Percentiles rank a stretch among this genome's conserved stretches.
Conservation (phyloP, 257 asterid species). For the Plantago major region DNA sequence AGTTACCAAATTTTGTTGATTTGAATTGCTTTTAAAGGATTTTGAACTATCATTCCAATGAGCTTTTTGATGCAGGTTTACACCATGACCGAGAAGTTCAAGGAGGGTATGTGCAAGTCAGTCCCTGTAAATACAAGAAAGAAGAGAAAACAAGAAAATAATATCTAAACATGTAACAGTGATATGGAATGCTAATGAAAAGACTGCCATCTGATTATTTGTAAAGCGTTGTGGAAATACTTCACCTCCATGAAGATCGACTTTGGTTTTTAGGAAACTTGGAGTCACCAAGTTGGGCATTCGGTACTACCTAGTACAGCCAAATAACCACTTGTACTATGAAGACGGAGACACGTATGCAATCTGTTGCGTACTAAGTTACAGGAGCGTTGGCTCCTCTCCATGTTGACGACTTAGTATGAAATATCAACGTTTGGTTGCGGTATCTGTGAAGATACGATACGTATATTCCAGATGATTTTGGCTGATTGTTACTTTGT, state of each 20-base stretch:
- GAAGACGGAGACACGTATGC: not conserved
- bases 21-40: not conserved
- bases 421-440: too few species aligned
- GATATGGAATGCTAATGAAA: conserved; percentile 7
- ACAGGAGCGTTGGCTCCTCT: too few species aligned
- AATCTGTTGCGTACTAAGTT: not conserved
- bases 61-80: conserved; percentile 55
- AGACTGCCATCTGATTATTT: not conserved
- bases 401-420: too few species aligned
- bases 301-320: not conserved
- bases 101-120: conserved; percentile 36
- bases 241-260: not conserved
- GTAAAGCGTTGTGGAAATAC: conserved; percentile 6
- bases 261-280: conserved; percentile 1
- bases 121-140: conserved; percentile 34
- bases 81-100: conserved; percentile 70
- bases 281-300: not conserved
- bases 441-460: too few species aligned
- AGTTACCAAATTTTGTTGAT: not conserved
- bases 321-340: not conserved
- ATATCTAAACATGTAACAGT: conserved; percentile 8
- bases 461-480: too few species aligned
- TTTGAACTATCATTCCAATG: conserved; percentile 13
- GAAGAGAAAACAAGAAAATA: conserved; percentile 16
- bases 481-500: too few species aligned